Evolutionary conservation across 441 rosid species (phyloP), one percentile per base, ranked within the genome.

Genomic region (Lepidium campestre): DNA sequence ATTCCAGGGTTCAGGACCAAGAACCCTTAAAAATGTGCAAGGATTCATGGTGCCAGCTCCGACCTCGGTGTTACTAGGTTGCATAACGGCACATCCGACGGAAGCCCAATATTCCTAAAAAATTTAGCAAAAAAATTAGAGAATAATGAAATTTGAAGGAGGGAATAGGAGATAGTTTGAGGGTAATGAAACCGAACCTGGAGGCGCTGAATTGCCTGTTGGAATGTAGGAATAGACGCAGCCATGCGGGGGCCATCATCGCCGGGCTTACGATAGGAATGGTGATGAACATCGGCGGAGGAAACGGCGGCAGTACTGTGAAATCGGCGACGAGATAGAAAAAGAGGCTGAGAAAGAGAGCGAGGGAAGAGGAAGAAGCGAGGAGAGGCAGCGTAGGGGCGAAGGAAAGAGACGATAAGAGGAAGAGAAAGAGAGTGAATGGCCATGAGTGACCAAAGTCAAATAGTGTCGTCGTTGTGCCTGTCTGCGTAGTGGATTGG

Each of bases 11-110:
- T 94, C 99, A 46, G 97, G 97, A 34, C 97, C 97, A 71, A 94
- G 99, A 79, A 91, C 97, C 56, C 97, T 85, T 65, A 94, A 71
- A 78, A 81, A 94, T 10, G 99, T 94, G 25, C 85, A 75, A 66
- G 99, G 99, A 86, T 94, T 94, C 97, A 94, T 94, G 29, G 99
- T 94, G 37, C 99, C 99, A 2, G 99, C 97, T 76, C 99, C 99
- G 47, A 91, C 99, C 92, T 94, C 99, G 0, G 99, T 94, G 70
- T 91, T 94, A 83, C 99, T 91, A 72, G 97, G 91, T 75, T 94
- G 99, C 99, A 94, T 94, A 36, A 94, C 81, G 2, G 97, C 93
- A 62, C 99, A 94, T 67, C 99, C 99, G 31, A 88, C 97, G n/a
- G 99, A 94, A 56, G 97, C 97, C 99, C 99, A 94, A 70, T 91